Evolutionary conservation across 192 early-diverging fungal genomes (phyloP).

Genomic region (Entomortierella chlamydospora): DNA sequence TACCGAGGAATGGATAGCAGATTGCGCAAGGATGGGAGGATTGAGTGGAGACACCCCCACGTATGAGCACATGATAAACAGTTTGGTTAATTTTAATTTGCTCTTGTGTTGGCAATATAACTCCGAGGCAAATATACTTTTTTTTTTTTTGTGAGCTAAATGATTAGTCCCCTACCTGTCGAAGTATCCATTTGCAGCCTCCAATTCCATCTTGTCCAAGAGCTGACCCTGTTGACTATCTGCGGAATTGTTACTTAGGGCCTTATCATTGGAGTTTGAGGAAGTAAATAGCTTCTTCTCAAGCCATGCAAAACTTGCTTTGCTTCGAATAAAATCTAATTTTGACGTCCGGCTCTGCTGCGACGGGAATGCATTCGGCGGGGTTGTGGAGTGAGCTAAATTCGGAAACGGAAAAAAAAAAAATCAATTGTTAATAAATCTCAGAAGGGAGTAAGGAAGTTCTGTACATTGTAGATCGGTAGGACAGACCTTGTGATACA

Average conservation of each 20-base stretch:
- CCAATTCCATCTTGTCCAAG: conserved; percentile 36
- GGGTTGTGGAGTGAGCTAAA: neutral
- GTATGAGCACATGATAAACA: too few relatives aligned
- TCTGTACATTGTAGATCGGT: too few relatives aligned
- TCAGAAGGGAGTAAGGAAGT: too few relatives aligned
- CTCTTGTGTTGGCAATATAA: too few relatives aligned
- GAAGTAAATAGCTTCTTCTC: conserved; percentile 19
- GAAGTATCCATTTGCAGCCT: conserved; percentile 41
- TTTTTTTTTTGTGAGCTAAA: too few relatives aligned
- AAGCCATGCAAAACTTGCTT: conserved; percentile 40
- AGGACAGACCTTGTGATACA: neutral
- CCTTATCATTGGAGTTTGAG: conserved; percentile 5
- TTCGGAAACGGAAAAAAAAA: neutral
- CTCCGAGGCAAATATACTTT: too few relatives aligned
- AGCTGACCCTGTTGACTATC: conserved; percentile 18
- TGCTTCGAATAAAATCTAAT: conserved; percentile 37
- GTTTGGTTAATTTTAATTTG: neutral
- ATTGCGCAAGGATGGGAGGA: neutral
- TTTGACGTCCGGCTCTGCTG: neutral
- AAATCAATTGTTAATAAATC: too few relatives aligned
- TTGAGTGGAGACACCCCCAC: too few relatives aligned
- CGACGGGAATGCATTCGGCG: neutral
- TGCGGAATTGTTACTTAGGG: conserved; percentile 3
- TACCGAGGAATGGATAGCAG: neutral
- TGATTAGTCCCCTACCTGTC: conserved; percentile 32